These are phyloP conservation scores for Trichoderma cornu-damae DNA, from an alignment of 2,329 filamentous ascomycete species.

Conservation along the genomic window DNA sequence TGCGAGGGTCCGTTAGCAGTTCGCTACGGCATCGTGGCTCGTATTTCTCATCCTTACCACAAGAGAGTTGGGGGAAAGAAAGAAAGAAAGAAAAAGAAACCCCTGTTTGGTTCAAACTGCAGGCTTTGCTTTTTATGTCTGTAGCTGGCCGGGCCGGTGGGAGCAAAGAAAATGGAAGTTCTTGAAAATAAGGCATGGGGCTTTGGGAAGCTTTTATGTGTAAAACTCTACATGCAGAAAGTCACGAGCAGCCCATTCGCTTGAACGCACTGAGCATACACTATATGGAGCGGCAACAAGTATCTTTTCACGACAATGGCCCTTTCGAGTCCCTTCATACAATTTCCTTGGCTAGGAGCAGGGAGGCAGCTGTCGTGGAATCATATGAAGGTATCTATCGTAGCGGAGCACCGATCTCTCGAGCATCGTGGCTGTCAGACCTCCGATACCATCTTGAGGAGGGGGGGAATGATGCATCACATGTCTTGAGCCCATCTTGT, in stretches of 20 bases:
- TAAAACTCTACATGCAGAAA: neutral
- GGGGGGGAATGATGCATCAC: neutral
- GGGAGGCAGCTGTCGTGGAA: neutral
- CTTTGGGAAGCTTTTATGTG: conserved; percentile 1
- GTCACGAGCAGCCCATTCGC: neutral
- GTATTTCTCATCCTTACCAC: neutral
- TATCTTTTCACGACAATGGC: neutral
- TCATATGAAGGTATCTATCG: neutral
- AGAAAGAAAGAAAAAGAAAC: too few relatives aligned
- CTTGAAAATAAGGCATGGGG: neutral
- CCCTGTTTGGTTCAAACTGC: too few relatives aligned
- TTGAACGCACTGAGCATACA: neutral
- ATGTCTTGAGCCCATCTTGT: neutral
- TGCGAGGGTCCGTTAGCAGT: neutral
- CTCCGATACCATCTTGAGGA: neutral
- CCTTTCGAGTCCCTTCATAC: neutral
- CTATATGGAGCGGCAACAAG: neutral
- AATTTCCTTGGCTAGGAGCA: neutral
- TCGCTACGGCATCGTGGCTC: neutral
- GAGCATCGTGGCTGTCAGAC: neutral
- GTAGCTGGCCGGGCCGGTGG: neutral
- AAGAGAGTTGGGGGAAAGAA: neutral
- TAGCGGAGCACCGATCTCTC: neutral
- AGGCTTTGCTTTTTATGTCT: too few relatives aligned
- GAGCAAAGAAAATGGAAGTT: neutral